Percentiles rank a stretch among this genome's conserved stretches.
phyloP scores from a whole-genome alignment of 2,329 filamentous ascomycete genomes.

The Bipolaris victoriae region DNA sequence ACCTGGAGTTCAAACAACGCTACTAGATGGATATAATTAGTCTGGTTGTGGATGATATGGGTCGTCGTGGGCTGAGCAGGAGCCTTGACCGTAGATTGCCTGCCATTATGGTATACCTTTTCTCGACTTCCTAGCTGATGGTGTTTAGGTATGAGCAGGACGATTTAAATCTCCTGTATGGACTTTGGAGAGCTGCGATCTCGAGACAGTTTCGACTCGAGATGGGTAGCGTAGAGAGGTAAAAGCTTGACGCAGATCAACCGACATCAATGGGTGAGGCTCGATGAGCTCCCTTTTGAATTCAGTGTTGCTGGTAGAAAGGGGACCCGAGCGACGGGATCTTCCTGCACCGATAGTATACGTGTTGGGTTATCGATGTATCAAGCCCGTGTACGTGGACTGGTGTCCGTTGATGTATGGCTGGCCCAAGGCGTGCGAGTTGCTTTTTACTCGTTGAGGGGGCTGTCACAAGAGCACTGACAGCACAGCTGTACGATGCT shows the following conservation, averaged over 20 bases:
- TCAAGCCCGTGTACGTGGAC: conserved; percentile 27
- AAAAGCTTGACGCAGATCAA: conserved; percentile 62
- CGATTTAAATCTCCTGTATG: conserved; percentile 61
- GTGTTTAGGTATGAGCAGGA: conserved; percentile 51
- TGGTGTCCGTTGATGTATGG: conserved; percentile 32
- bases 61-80: conserved; percentile 34
- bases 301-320: conserved; percentile 18
- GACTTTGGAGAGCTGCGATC: conserved; percentile 62
- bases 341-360: conserved; percentile 26
- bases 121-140: conserved; percentile 18
- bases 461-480: conserved; percentile 45
- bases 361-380: conserved; percentile 28
- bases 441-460: conserved; percentile 35
- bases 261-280: conserved; percentile 61
- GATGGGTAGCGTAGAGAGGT: conserved; percentile 62
- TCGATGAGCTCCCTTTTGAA: conserved; percentile 38
- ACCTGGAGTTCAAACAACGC: conserved; percentile 45
- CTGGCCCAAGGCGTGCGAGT: conserved; percentile 23
- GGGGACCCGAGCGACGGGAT: conserved; percentile 26
- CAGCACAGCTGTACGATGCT: conserved; percentile 41
- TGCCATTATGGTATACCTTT: conserved; percentile 50
- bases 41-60: conserved; percentile 32
- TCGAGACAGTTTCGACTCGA: conserved; percentile 63
- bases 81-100: conserved; percentile 42
- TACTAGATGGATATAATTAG: conserved; percentile 41